Base-by-base conservation (phyloP, 768 basidiomycete genomes). In the Russula foetens region DNA sequence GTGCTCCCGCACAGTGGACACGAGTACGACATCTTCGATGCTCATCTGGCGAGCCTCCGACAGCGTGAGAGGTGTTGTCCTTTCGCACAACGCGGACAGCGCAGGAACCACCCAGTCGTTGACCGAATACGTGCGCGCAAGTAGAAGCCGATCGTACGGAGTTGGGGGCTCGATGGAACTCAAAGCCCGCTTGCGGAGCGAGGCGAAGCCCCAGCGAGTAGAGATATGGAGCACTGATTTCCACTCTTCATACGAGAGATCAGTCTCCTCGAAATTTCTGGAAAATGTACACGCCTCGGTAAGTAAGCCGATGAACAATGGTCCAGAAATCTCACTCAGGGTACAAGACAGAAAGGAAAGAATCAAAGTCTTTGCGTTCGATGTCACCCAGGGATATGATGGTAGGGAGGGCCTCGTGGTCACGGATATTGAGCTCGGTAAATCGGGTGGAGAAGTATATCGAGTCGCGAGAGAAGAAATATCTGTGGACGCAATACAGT, bases 201-300 rank as follows among this genome's bases (percentile, higher is more conserved):
- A 63, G 31, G 58, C 70, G 59, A 61, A 71, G 53, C 55, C 71
- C 74, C 31, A 77, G 47, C 17, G 71, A 61, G 68, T 60, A 3
- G 69, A 66, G 28, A 68, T 45, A 29, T 67, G 46, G 33, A 71
- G 63, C 24, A 71, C 65, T 5, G 71, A 67, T 8, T 62, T 62
- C 67, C 71, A 71, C 28, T 66, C 46, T 38, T 67, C 63, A 19
- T 63, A 67, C 2, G 59, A 61, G 28, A 61, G 54, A 7, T 35
- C 17, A 4, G 14, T n/a, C 4, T 24, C 21, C 6, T 53, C 63
- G 21, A 63, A 61, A 23, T 52, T n/a, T 14, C 63, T 63, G 38
- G 7, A 12, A n/a, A 1, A 15, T 7, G 26, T 14, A 33, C 45
- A 26, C 15, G 14, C 17, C 6, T 60, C 53, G 12, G 50, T 19